Conservation (phyloP, 345 rosid species). For the Bruguiera sexangula region DNA sequence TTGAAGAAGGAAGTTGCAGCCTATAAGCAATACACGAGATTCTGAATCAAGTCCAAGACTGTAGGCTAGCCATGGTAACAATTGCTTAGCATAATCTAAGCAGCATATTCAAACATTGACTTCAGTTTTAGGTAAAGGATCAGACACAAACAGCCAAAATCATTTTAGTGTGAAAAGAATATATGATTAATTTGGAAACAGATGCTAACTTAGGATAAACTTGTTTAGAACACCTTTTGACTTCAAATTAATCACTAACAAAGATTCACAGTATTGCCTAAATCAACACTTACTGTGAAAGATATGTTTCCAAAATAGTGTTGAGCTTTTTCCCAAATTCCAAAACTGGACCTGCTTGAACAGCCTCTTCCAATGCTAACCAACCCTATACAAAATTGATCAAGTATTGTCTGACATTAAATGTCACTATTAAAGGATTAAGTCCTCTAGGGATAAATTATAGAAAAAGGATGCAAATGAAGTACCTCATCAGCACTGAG, state of each 20-base stretch:
- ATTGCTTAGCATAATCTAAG: background rate
- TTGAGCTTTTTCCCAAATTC: conserved; percentile 32
- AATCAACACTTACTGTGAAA: conserved; percentile 26
- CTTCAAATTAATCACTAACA: background rate
- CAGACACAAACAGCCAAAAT: background rate
- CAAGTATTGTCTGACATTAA: background rate
- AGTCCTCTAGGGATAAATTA: background rate
- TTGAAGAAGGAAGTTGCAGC: conserved; percentile 15
- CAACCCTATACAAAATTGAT: conserved; percentile 23
- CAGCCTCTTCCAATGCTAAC: conserved; percentile 31
- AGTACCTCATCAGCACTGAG: conserved; percentile 29
- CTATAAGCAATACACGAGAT: conserved; percentile 5
- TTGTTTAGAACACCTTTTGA: background rate
- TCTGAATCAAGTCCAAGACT: conserved; percentile 6
- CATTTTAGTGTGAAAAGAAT: background rate
- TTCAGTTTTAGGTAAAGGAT: background rate
- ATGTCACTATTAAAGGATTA: background rate
- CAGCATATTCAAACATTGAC: conserved; percentile 1
- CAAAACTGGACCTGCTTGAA: conserved; percentile 27
- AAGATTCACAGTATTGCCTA: background rate
- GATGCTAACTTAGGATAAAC: background rate
- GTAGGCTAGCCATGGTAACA: background rate
- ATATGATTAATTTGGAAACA: background rate
- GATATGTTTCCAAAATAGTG: conserved; percentile 25
- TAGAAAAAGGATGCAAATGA: background rate